phyloP scores from a whole-genome alignment of 768 basidiomycete species.

The Tulasnella sp. region DNA sequence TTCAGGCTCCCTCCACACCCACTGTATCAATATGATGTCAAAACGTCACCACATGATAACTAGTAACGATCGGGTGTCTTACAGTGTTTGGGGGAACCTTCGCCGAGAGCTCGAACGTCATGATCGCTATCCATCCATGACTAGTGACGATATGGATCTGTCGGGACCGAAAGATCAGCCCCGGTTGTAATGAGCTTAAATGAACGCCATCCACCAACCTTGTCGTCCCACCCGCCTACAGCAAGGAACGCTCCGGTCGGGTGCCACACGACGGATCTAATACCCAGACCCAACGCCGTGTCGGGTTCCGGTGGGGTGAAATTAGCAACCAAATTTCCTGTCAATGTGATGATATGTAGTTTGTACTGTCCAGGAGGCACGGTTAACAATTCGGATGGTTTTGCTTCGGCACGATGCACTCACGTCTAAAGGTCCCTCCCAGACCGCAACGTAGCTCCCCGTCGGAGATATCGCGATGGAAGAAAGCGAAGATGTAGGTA shows the following conservation, averaged over 20 bases:
- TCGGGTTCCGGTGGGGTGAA: constrained; percentile 58
- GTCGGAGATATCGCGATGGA: constrained; percentile 66
- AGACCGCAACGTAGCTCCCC: constrained; percentile 63
- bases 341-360: constrained; percentile 53
- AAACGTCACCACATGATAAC: background rate
- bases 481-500: constrained; percentile 61
- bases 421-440: constrained; percentile 81
- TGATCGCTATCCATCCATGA: constrained; percentile 59
- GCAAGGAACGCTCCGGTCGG: constrained; percentile 74
- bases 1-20: constrained; percentile 73
- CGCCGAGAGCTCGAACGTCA: constrained; percentile 48
- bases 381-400: background rate
- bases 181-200: background rate
- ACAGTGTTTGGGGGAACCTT: constrained; percentile 49
- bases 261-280: constrained; percentile 73
- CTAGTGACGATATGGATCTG: constrained; percentile 69
- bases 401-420: constrained; percentile 16
- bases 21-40: constrained; percentile 32
- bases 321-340: constrained; percentile 50
- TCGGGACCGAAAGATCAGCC: constrained; percentile 4
- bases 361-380: constrained; percentile 47
- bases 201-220: constrained; percentile 32
- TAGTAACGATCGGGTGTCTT: constrained; percentile 22
- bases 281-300: constrained; percentile 56
- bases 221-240: constrained; percentile 82